Percentiles rank a stretch among this genome's conserved stretches.
These are phyloP conservation scores for Dalbergia cochinchinensis DNA, from an alignment of 306 rosid species.

Conservation along the genomic window DNA sequence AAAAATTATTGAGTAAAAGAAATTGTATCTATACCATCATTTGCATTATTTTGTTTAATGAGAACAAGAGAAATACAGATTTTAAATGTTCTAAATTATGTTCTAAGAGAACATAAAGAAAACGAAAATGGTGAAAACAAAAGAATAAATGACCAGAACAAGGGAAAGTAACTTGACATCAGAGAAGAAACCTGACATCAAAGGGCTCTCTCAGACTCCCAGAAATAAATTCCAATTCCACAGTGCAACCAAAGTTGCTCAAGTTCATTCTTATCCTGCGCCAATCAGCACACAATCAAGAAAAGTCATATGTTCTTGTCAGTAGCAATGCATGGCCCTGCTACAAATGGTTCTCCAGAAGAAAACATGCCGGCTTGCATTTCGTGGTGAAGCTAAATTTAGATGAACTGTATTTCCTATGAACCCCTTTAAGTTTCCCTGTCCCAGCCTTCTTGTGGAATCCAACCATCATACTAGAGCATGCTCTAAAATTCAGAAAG, in stretches of 20 bases:
- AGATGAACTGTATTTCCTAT: slow-evolving; percentile 79
- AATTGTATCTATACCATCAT: slow-evolving; percentile 25
- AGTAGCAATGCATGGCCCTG: slow-evolving; percentile 56
- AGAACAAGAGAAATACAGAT: slow-evolving; percentile 31
- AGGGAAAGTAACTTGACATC: background rate
- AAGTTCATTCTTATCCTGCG: slow-evolving; percentile 38
- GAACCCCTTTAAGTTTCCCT: slow-evolving; percentile 84
- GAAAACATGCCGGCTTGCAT: slow-evolving; percentile 76
- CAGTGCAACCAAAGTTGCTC: slow-evolving; percentile 60
- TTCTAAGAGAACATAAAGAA: slow-evolving; percentile 35
- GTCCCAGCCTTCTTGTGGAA: slow-evolving; percentile 81
- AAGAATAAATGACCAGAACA: background rate
- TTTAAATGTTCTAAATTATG: slow-evolving; percentile 36
- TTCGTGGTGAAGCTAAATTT: slow-evolving; percentile 69
- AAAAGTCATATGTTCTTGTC: slow-evolving; percentile 53
- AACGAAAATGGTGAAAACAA: background rate
- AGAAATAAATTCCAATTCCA: slow-evolving; percentile 14
- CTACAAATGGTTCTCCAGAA: slow-evolving; percentile 67
- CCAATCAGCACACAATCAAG: slow-evolving; percentile 32
- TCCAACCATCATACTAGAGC: slow-evolving; percentile 80
- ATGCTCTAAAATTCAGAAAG: slow-evolving; percentile 62
- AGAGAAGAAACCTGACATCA: background rate
- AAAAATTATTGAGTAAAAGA: background rate
- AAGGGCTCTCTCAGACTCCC: background rate
- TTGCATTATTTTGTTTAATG: slow-evolving; percentile 44